Evolutionary conservation across 345 rosid genomes (phyloP).

Genomic region (Citrus inodora): DNA sequence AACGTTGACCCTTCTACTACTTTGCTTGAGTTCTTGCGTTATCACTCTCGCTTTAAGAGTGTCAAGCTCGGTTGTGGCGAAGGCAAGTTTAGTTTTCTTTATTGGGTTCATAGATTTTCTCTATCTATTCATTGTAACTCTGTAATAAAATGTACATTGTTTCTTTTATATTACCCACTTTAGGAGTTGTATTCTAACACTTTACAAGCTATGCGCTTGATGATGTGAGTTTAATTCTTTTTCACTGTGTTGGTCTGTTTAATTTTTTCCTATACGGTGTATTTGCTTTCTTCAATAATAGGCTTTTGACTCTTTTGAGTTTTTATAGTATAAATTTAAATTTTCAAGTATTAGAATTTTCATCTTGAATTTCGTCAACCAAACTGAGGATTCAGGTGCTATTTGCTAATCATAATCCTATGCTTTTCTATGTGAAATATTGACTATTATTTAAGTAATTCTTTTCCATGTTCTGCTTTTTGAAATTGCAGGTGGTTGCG

Average conservation of each 20-base stretch:
- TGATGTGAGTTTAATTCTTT: not conserved
- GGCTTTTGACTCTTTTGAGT: no score
- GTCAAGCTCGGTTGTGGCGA: slow-evolving; percentile 89
- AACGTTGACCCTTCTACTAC: slow-evolving; percentile 63
- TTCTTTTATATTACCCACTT: no score
- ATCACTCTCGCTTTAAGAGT: slow-evolving; percentile 62
- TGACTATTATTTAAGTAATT: not conserved
- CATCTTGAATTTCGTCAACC: not conserved
- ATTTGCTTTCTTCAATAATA: not conserved
- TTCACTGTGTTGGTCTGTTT: not conserved
- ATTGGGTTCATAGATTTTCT: not conserved
- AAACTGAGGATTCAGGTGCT: not conserved
- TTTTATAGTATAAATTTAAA: not conserved
- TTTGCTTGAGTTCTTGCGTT: slow-evolving; percentile 77
- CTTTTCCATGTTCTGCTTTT: not conserved
- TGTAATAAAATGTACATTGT: no score
- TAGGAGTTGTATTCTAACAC: no score
- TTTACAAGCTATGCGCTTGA: not conserved
- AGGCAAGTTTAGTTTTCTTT: slow-evolving; percentile 33
- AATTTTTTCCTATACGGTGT: not conserved
- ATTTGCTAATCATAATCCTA: not conserved
- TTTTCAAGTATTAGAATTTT: not conserved
- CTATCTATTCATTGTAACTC: not conserved
- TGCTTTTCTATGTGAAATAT: not conserved
- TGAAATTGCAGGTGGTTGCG: slow-evolving; percentile 79